These are phyloP conservation scores for Rosa rugosa DNA, from an alignment of 306 rosid genomes.

Conservation along the genomic window DNA sequence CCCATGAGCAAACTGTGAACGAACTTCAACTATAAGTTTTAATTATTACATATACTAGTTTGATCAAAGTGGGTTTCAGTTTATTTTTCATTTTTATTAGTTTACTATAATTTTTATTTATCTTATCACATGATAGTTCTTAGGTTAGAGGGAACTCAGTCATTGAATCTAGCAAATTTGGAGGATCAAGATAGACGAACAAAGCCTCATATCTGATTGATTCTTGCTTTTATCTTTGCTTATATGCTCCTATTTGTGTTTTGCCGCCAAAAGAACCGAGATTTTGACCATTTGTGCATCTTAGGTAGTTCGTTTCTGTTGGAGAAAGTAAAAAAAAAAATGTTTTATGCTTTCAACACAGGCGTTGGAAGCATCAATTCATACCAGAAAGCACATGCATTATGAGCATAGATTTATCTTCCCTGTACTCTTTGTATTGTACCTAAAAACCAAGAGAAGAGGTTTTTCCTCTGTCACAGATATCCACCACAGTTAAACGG, in stretches of 20 bases:
- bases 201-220: background rate
- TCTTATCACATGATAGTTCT: background rate
- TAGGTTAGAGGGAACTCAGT: background rate
- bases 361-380: background rate
- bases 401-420: background rate
- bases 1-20: conserved; percentile 4
- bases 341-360: background rate
- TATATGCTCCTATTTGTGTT: background rate
- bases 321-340: background rate
- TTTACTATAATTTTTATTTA: background rate
- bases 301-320: background rate
- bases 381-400: background rate
- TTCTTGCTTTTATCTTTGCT: background rate
- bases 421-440: background rate
- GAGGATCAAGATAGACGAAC: background rate
- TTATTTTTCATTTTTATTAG: background rate
- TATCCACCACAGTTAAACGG: no score
- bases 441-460: no score
- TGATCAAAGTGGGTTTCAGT: background rate
- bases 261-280: background rate
- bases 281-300: background rate
- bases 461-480: background rate
- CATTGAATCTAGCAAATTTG: background rate
- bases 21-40: conserved; percentile 8
- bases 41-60: conserved; percentile 16